phyloP scores from a whole-genome alignment of 176 grass and related monocot genomes.

The sorghum (Sorghum bicolor) region Sorghum_bicolor_NCBIv3 NC_012872.2:64766001-64766500 shows the following conservation, averaged over 20 bases:
- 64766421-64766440: conserved; percentile 14
- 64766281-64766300: neutral
- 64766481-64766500: conserved; percentile 45
- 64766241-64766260: neutral
- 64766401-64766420: neutral
- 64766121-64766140: conserved; percentile 16
- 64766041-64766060: conserved; percentile 31
- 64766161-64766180: neutral
- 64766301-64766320: neutral
- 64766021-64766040: conserved; percentile 9
- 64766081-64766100: neutral
- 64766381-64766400: neutral
- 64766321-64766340: neutral
- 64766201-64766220: neutral
- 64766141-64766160: neutral
- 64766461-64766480: conserved; percentile 51
- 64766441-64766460: conserved; percentile 28
- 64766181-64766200: conserved; percentile 1
- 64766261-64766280: neutral
- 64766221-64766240: neutral
- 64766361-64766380: neutral
- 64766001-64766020: conserved; percentile 22
- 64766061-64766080: conserved; percentile 19
- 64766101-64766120: conserved; percentile 15
- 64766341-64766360: neutral